Evolutionary conservation across 2,329 filamentous ascomycete genomes (phyloP), one percentile per base, ranked within the genome.

Genomic region (Apiospora aurea): DNA sequence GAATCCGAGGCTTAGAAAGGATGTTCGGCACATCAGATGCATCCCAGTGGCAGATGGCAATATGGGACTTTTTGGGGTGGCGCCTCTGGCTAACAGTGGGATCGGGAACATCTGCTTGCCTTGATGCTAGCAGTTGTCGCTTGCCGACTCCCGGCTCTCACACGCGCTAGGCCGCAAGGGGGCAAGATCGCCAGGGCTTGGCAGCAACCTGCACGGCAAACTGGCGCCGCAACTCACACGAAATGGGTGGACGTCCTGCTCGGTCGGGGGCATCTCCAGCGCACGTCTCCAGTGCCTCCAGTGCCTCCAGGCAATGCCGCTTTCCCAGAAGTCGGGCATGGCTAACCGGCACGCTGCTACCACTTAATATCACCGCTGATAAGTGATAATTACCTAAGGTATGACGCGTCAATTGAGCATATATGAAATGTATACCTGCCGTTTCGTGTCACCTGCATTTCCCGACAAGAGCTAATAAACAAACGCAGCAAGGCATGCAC

Each of bases 341-440:
- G 66, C 43, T 68, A 68, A 68, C 26, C 66, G 66, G 66, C 66
- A 68, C 41, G 41, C 44, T 34, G 44, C n/a, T 46, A 68, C 41
- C 41, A 68, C 41, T 26, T 44, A 29, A 47, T 46, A 38, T 34
- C 41, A 67, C 24, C 66, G 11, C n/a, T 13, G 66, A 26, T 44
- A 68, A 68, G 38, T 67, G 38, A 68, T 29, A 44, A 29, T 34
- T 68, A 68, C 24, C 14, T 46, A 46, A 46, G 41, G 66, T 47
- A 68, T 68, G 66, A 68, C 44, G 66, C 66, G 44, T 44, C 66
- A 46, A 67, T 44, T 34, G 34, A 26, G 14, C 38, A 44, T 67
- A n/a, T 38, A 66, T 18, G 24, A 34, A 44, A 21, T 43, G 34
- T 43, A 46, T 44, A 46, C 38, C 61, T 26, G 26, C 24, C 21